These are phyloP conservation scores for Astraeus odoratus DNA, from an alignment of 768 basidiomycete species.

Conservation along the genomic window DNA sequence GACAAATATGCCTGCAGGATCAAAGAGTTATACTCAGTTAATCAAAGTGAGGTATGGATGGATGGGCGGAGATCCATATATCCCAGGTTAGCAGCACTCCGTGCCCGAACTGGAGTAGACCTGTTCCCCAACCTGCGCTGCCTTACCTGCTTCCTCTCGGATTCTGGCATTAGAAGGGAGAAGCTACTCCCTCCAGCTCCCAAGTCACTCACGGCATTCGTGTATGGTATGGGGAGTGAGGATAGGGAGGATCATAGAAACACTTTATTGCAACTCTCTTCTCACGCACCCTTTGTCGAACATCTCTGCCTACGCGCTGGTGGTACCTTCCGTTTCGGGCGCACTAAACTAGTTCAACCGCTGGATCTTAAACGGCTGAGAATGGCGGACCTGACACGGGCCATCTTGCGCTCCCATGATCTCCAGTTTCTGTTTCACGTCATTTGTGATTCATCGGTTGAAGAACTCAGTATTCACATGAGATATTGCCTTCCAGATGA, in stretches of 20 bases:
- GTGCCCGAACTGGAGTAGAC: not conserved
- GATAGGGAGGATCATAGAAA: slow-evolving; percentile 1
- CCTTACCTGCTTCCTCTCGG: slow-evolving; percentile 2
- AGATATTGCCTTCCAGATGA: not conserved
- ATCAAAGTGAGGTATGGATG: not conserved
- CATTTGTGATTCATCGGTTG: not conserved
- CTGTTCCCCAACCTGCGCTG: no score
- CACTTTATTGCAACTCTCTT: not conserved
- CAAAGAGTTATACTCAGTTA: not conserved
- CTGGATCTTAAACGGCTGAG: no score
- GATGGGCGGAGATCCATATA: not conserved
- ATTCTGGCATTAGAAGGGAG: not conserved
- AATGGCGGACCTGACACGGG: not conserved
- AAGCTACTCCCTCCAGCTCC: slow-evolving; percentile 3
- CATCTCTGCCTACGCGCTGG: not conserved
- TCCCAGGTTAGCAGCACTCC: not conserved
- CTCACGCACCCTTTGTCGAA: not conserved
- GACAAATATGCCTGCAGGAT: slow-evolving; percentile 5
- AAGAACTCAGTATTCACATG: not conserved
- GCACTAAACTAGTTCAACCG: not conserved
- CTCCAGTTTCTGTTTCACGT: not conserved
- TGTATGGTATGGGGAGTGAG: not conserved
- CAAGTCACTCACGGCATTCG: slow-evolving; percentile 3
- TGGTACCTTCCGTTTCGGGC: not conserved
- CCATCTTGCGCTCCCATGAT: not conserved